These are phyloP conservation scores for Aspergillus bertholletiae DNA, from an alignment of 495 filamentous ascomycete genomes.

Conservation along the genomic window DNA sequence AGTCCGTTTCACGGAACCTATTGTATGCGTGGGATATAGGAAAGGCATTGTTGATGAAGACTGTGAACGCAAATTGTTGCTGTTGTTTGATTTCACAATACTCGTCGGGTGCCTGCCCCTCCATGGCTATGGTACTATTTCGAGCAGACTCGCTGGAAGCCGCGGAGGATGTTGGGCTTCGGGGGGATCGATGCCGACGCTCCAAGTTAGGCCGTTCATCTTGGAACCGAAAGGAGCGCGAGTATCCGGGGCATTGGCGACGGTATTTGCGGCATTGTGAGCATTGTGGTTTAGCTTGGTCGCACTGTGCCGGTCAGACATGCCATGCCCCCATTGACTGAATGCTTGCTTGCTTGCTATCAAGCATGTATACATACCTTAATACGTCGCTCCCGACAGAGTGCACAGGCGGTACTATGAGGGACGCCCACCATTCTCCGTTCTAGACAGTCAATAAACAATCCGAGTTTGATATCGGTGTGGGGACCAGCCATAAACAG, in stretches of 20 bases:
- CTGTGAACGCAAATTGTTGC: not conserved
- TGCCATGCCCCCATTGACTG: not conserved
- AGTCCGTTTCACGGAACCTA: not conserved
- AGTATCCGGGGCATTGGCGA: conserved; percentile 35
- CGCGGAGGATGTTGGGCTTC: conserved; percentile 4
- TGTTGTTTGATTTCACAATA: not conserved
- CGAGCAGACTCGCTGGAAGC: too few species aligned
- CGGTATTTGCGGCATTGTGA: conserved; percentile 34
- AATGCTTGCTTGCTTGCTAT: not conserved
- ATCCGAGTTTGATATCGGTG: too few species aligned
- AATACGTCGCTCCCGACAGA: conserved; percentile 35
- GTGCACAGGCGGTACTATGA: conserved; percentile 35
- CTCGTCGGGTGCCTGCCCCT: not conserved
- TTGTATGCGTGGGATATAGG: not conserved
- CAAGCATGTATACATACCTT: conserved; percentile 20
- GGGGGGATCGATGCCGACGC: conserved; percentile 20
- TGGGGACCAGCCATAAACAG: too few species aligned
- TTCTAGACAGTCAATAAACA: not conserved
- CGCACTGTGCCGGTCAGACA: conserved; percentile 20
- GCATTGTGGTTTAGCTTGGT: conserved; percentile 31
- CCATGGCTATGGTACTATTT: too few species aligned
- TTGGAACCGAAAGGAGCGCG: conserved; percentile 33
- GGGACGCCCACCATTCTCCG: conserved; percentile 36
- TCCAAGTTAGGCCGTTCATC: conserved; percentile 33
- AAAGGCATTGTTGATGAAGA: not conserved